A percentile compares a stretch with the other conserved stretches of the same genome.
Evolutionary conservation across 805 yeast species (phyloP).

Genomic region (Ogataea dorogensis): DNA sequence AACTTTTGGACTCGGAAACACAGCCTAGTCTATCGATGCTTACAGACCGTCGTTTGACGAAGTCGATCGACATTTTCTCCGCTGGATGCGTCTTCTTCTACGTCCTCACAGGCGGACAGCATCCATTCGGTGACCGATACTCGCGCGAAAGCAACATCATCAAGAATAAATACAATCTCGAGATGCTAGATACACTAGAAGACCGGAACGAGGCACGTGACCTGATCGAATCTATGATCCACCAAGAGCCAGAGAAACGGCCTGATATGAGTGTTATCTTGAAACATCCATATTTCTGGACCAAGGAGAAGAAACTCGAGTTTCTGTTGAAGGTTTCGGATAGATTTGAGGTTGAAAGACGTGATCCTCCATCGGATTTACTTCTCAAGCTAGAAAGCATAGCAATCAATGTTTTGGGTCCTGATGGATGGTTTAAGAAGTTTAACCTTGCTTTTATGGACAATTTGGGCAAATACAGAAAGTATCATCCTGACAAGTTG

Average conservation of each 20-base stretch:
- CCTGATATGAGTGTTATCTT: conserved; percentile 70
- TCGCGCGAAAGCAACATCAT: conserved; percentile 86
- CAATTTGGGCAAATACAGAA: conserved; percentile 87
- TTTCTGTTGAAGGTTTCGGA: conserved; percentile 87
- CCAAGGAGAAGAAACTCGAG: conserved; percentile 66
- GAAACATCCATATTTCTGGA: conserved; percentile 91
- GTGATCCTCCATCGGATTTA: conserved; percentile 61
- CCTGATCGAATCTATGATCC: conserved; percentile 71
- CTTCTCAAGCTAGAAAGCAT: conserved; percentile 62
- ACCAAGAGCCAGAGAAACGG: conserved; percentile 60
- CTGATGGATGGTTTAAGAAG: conserved; percentile 72
- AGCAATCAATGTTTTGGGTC: conserved; percentile 60
- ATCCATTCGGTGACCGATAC: conserved; percentile 94
- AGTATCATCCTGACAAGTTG: conserved; percentile 72
- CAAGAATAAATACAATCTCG: conserved; percentile 55
- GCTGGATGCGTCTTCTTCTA: conserved; percentile 93
- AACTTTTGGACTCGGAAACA: conserved; percentile 25
- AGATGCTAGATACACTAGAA: conserved; percentile 42
- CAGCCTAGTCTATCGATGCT: conserved; percentile 6
- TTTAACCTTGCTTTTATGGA: conserved; percentile 75
- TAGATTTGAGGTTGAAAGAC: conserved; percentile 88
- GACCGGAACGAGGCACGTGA: conserved; percentile 67
- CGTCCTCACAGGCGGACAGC: conserved; percentile 76
- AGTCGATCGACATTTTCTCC: conserved; percentile 91
- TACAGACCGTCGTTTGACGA: conserved; percentile 63